Evolutionary conservation across 106 monocot genomes (phyloP).

Genomic region (Dioscorea dumetorum): DNA sequence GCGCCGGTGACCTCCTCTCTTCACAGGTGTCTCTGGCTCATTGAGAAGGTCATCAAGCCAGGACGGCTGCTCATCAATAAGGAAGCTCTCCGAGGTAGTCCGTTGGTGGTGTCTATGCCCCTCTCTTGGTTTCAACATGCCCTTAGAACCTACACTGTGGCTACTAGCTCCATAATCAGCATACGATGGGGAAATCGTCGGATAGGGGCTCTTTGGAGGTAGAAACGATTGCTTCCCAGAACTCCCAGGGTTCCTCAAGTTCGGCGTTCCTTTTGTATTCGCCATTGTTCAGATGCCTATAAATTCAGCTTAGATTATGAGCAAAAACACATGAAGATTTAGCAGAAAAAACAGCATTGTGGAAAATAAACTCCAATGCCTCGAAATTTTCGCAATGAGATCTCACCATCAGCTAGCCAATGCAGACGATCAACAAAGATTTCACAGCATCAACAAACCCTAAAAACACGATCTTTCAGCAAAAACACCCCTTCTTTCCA

Average conservation of each 20-base stretch:
- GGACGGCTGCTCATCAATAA: slow-evolving; percentile 87
- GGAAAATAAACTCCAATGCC: neutral
- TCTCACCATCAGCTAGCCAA: neutral
- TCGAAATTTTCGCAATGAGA: neutral
- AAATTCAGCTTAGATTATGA: neutral
- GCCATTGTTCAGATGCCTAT: slow-evolving; percentile 26
- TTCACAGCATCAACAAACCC: neutral
- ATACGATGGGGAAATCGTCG: slow-evolving; percentile 27
- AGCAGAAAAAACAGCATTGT: neutral
- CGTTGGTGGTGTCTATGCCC: slow-evolving; percentile 49
- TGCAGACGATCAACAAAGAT: neutral
- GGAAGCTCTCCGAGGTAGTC: slow-evolving; percentile 78
- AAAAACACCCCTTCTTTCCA: too few relatives aligned
- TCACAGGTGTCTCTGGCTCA: slow-evolving; percentile 81
- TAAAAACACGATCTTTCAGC: neutral
- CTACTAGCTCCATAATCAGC: slow-evolving; percentile 22
- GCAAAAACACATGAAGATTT: neutral
- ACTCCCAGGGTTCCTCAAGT: slow-evolving; percentile 19
- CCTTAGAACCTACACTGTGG: slow-evolving; percentile 19
- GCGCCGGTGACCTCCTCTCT: slow-evolving; percentile 64
- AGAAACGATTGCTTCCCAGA: slow-evolving; percentile 60
- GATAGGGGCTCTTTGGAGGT: slow-evolving; percentile 47
- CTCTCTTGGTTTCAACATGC: slow-evolving; percentile 25
- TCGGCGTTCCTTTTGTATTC: slow-evolving; percentile 26
- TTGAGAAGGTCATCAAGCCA: slow-evolving; percentile 95